phyloP scores from a whole-genome alignment of 352 stramenopile genomes.

The Phytopythium mirpurense region DNA sequence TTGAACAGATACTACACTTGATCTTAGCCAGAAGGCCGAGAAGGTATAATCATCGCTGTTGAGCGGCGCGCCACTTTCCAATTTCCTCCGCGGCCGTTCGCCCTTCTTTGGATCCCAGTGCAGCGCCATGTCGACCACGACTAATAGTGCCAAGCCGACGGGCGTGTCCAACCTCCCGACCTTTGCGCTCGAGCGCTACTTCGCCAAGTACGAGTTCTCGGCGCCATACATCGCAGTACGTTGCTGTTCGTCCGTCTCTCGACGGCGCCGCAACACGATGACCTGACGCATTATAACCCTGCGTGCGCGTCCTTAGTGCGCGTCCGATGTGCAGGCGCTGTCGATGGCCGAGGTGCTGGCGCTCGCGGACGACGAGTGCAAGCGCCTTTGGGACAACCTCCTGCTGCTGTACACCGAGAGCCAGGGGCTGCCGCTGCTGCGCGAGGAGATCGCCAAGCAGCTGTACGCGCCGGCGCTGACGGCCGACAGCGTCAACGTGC shows the following conservation, averaged over 20 bases:
- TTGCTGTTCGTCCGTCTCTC: neutral
- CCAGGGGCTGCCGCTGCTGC: conserved; percentile 27
- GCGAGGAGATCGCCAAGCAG: conserved; percentile 29
- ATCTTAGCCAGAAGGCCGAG: conserved; percentile 89
- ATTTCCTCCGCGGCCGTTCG: neutral
- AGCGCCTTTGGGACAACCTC: conserved; percentile 34
- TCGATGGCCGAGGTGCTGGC: conserved; percentile 28
- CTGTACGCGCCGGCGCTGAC: conserved; percentile 19
- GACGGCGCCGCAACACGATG: no score
- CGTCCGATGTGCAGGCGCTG: conserved; percentile 29
- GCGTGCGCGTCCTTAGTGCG: neutral
- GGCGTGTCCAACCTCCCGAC: conserved; percentile 13
- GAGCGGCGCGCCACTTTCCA: neutral
- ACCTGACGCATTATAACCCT: no score
- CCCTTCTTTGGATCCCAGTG: no score
- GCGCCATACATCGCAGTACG: conserved; percentile 25
- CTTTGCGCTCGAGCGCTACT: conserved; percentile 42
- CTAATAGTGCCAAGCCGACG: neutral
- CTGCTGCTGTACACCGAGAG: conserved; percentile 40
- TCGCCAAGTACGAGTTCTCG: conserved; percentile 50
- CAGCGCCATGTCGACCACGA: no score
- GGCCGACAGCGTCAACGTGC: conserved; percentile 26
- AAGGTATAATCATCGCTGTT: conserved; percentile 57
- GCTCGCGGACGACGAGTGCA: conserved; percentile 35
- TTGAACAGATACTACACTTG: conserved; percentile 90